Base-by-base conservation (phyloP, 495 filamentous ascomycete species). In the Ramalina peruviana region DNA sequence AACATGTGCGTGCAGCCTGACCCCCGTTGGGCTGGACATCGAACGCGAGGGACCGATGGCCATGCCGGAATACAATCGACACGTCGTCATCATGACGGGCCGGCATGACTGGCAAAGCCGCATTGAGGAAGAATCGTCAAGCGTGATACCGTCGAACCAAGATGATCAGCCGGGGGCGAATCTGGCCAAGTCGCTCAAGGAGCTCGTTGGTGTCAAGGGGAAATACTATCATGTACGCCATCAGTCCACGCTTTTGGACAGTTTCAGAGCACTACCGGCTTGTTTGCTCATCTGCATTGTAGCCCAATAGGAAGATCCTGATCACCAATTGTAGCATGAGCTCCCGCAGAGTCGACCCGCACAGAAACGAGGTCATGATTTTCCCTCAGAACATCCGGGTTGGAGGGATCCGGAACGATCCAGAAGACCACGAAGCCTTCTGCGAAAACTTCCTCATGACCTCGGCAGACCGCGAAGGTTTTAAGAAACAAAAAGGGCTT, bases 271-370 rank as follows among this genome's bases (percentile, higher is more conserved):
- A 25, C 23, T 25, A 25, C 6, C 1, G 23, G 23, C 1, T 4
- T 25, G 3, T 2, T 25, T 25, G 23, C 23, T 25, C 6, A 10
- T 21, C 40, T 41, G 44, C 52, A 49, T 15, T 36, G 46, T 55
- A 94, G 87, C 88, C 88, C 25, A 85, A 80, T 61, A 82, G 86
- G 58, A 85, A 88, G 58, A 64, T 89, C 40, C 72, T 86, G 16
- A 64, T 88, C 39, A 75, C 80, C n/a, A 85, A 83, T 61, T 69
- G 78, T 16, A 88, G 82, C 7, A 78, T 88, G 50, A 60, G 71
- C 5, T 70, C 80, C 16, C 1, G 6, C 30, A 17, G 6, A 36
- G 4, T 16, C 26, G 63, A 73, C 1, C 47, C 65, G 51, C 60
- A 60, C 4, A 58, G 55, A 5, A 56, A 42, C 5, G 40, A 40